Evolutionary conservation across 306 rosid species (phyloP).

Genomic region (Acacia melanoxylon): DNA sequence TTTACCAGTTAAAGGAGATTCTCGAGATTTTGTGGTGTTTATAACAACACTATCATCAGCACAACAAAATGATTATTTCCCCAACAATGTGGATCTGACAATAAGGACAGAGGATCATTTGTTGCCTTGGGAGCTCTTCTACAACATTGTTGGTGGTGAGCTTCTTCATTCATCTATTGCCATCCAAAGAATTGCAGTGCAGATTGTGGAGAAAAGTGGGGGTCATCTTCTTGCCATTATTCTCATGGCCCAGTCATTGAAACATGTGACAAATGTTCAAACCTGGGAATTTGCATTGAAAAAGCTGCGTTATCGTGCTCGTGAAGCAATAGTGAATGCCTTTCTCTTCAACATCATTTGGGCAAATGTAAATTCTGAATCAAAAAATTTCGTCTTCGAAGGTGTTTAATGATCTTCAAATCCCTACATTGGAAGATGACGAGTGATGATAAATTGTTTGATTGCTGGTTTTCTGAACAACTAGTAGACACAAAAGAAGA

Average conservation of each 20-base stretch:
- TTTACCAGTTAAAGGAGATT: not conserved
- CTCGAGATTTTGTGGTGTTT: not conserved
- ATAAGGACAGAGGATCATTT: constrained; percentile 6
- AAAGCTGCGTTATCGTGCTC: not conserved
- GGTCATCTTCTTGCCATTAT: constrained; percentile 11
- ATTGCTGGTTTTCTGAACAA: not conserved
- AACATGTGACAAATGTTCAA: not conserved
- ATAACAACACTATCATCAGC: not conserved
- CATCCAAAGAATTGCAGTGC: not conserved
- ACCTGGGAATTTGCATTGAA: not conserved
- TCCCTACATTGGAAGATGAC: not conserved
- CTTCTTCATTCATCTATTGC: not conserved
- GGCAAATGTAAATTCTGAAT: not conserved
- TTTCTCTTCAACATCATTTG: not conserved
- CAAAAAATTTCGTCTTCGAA: not conserved
- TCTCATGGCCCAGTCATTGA: not conserved
- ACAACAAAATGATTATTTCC: not conserved
- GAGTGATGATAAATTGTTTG: not conserved
- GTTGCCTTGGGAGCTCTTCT: constrained; percentile 19
- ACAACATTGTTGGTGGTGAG: not conserved
- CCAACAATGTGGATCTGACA: not conserved
- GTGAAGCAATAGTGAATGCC: not conserved
- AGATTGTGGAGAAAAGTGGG: not conserved
- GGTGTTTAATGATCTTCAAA: not conserved
- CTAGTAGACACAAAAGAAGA: not conserved